Base-by-base conservation (phyloP, 2,329 filamentous ascomycete genomes). In the Davidsoniella australis region DNA sequence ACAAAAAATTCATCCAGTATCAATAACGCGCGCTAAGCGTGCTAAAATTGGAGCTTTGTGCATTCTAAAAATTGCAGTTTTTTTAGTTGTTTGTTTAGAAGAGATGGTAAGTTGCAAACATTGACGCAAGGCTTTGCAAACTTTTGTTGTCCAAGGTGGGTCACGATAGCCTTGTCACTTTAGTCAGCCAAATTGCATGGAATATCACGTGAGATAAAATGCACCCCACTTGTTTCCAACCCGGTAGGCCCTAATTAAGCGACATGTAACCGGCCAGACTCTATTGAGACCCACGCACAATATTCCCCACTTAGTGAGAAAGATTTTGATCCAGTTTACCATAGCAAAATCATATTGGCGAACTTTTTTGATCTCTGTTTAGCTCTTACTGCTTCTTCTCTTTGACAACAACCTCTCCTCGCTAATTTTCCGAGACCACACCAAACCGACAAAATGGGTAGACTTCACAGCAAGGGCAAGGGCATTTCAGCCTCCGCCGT, bases 391-490 rank as follows among this genome's bases (percentile, higher is more conserved):
- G 50, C 33, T 41, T 38, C 37, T 45, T 33, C 44, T 33, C 47
- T 52, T 52, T 54, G 47, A 54, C 48, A 42, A 26, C 26, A 53
- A 53, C 49, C 26, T 37, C 45, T 41, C 47, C 43, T 51, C 46
- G 41, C 47, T 42, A 47, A 49, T 45, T 47, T 54, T 50, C 55
- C 57, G 55, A 59, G 56, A 61, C 62, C 61, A 60, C 58, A 63
- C 61, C 62, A 63, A 52, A 60, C 65, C 65, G 68, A 63, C 70
- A 84, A 70, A 60, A 94, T 94, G 86, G 86, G 88, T 82, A 82
- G 89, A 78, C 82, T 96, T 82, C 93, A 98, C 82, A 85, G 78
- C 79, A 94, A 95, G 66, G 89, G 91, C 76, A 96, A 96, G 85
- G 93, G 91, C 72, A 98, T 98, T 73, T 87, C 86, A 60, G 72